Evolutionary conservation across 768 basidiomycete genomes (phyloP).

Genomic region (Boletus rubropictus): DNA sequence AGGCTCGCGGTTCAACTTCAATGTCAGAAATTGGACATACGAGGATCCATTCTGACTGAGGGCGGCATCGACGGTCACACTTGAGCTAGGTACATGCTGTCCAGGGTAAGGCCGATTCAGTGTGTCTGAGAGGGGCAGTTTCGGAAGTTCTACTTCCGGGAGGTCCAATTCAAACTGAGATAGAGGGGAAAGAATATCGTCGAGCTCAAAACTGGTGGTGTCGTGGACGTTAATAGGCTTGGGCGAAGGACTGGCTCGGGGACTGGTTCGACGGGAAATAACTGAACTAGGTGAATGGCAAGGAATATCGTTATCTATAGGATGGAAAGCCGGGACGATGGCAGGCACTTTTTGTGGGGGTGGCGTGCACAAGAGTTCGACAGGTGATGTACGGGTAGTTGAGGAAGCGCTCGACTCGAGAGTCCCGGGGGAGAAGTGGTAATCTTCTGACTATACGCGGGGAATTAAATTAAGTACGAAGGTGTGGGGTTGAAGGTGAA

Average conservation of each 20-base stretch:
- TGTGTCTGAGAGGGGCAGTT: slow-evolving; percentile 19
- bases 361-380: slow-evolving; percentile 4
- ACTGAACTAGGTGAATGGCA: not conserved
- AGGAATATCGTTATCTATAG: not conserved
- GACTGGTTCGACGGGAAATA: not conserved
- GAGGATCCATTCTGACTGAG: not conserved
- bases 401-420: slow-evolving; percentile 14
- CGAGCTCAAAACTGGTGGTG: not conserved
- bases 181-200: slow-evolving; percentile 15
- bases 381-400: slow-evolving; percentile 7
- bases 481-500: slow-evolving; percentile 6
- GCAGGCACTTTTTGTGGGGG: not conserved
- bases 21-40: not conserved
- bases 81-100: not conserved
- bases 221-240: not conserved
- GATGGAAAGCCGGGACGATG: not conserved
- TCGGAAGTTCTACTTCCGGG: slow-evolving; percentile 16
- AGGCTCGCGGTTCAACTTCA: not conserved
- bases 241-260: not conserved
- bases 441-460: slow-evolving; percentile 11
- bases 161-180: slow-evolving; percentile 24
- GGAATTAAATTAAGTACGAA: slow-evolving; percentile 1
- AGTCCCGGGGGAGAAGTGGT: not conserved
- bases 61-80: not conserved
- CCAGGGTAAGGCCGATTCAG: slow-evolving; percentile 17